A percentile compares a stretch with the other conserved stretches of the same genome.
These are phyloP conservation scores for Spiromastix sp. DNA, from an alignment of 2,329 filamentous ascomycete genomes.

Conservation along the genomic window DNA sequence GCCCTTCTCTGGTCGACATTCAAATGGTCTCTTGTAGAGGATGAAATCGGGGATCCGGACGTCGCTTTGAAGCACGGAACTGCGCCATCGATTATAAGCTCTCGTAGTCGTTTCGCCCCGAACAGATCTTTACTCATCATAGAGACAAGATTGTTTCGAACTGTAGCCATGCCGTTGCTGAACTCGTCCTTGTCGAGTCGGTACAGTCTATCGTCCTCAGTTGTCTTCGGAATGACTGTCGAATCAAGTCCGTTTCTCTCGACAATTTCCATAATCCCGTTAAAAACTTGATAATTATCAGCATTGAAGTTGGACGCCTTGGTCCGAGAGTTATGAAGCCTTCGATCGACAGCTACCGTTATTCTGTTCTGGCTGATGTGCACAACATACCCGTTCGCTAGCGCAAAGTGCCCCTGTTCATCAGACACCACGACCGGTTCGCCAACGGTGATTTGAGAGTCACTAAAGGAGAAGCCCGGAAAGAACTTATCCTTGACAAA, in stretches of 20 bases:
- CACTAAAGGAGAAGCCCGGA: slow-evolving; percentile 68
- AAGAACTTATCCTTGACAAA: slow-evolving; percentile 60
- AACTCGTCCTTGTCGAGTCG: slow-evolving; percentile 97
- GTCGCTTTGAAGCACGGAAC: slow-evolving; percentile 61
- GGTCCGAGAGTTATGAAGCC: slow-evolving; percentile 75
- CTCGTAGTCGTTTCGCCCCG: slow-evolving; percentile 61
- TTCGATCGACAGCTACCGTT: slow-evolving; percentile 79
- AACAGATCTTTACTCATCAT: slow-evolving; percentile 74
- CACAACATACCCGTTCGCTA: slow-evolving; percentile 84
- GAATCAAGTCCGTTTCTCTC: slow-evolving; percentile 6
- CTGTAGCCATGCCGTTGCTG: slow-evolving; percentile 91
- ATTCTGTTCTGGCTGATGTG: slow-evolving; percentile 65
- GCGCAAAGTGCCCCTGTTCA: slow-evolving; percentile 85
- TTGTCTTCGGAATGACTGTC: slow-evolving; percentile 23
- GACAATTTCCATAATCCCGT: slow-evolving; percentile 76
- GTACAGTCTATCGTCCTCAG: slow-evolving; percentile 51
- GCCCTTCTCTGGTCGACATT: slow-evolving; percentile 82
- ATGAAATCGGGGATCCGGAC: slow-evolving; percentile 11
- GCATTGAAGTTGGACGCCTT: slow-evolving; percentile 67
- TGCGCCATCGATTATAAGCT: slow-evolving; percentile 67
- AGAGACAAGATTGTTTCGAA: slow-evolving; percentile 86
- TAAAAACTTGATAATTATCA: slow-evolving; percentile 70
- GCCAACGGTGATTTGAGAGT: slow-evolving; percentile 76
- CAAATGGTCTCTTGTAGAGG: slow-evolving; percentile 58
- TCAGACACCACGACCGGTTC: slow-evolving; percentile 96